phyloP scores from a whole-genome alignment of 805 yeast species.

The Ogataea salicorniae region DNA sequence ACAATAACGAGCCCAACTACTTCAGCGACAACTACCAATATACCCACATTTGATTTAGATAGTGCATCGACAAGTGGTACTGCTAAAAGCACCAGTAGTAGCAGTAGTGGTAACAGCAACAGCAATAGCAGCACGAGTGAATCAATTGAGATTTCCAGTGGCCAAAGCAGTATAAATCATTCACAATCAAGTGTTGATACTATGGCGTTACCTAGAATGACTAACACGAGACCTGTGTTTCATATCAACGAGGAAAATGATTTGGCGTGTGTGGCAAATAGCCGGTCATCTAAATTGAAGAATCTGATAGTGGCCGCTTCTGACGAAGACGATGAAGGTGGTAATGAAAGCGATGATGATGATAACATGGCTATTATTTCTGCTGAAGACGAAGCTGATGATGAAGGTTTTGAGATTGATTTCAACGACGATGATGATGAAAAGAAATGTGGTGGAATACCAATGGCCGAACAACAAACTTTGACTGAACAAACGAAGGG shows the following conservation, averaged over 20 bases:
- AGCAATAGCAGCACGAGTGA: background rate
- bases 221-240: background rate
- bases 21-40: background rate
- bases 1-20: background rate
- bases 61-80: background rate
- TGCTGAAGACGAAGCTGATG: constrained; percentile 9
- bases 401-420: constrained; percentile 29
- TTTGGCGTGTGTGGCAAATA: constrained; percentile 5
- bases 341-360: constrained; percentile 5
- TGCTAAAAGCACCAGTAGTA: background rate
- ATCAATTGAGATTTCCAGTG: background rate
- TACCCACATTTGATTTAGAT: background rate
- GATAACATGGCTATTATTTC: background rate
- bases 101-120: no score
- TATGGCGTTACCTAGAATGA: background rate
- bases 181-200: background rate
- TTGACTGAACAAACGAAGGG: background rate
- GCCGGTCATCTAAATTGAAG: constrained; percentile 17
- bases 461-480: background rate
- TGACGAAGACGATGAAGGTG: constrained; percentile 9
- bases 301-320: constrained; percentile 7
- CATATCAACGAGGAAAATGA: constrained; percentile 3
- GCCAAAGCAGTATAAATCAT: background rate
- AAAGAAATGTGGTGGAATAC: background rate
- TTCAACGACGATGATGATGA: constrained; percentile 23